Evolutionary conservation across 2,329 filamentous ascomycete genomes (phyloP).

Genomic region (Pseudogymnoascus sp.): DNA sequence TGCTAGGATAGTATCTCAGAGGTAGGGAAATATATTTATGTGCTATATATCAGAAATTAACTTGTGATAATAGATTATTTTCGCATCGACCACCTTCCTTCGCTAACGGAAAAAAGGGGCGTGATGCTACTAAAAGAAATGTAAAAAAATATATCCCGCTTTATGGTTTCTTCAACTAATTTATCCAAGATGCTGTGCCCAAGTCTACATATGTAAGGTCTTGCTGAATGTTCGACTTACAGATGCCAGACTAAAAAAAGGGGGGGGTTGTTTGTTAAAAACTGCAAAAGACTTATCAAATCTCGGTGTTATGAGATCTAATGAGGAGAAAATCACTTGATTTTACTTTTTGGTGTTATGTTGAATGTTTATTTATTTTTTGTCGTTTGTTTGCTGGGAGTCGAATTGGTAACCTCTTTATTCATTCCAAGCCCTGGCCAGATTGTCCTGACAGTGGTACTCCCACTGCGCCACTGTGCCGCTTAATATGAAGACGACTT

Average conservation of each 20-base stretch:
- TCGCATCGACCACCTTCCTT: background rate
- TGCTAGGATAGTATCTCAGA: background rate
- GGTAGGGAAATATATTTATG: background rate
- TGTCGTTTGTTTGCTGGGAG: background rate
- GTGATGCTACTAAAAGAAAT: background rate
- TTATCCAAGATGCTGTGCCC: background rate
- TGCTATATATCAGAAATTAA: background rate
- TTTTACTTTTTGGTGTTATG: conserved; percentile 1
- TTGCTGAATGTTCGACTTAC: background rate
- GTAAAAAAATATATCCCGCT: background rate
- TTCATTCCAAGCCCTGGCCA: conserved; percentile 2
- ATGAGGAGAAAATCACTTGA: conserved; percentile 3
- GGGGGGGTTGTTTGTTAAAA: background rate
- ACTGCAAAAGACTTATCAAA: conserved; percentile 3
- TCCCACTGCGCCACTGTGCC: conserved; percentile 7
- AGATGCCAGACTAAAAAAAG: background rate
- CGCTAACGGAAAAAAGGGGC: background rate
- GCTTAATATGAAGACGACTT: background rate
- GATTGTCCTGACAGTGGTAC: conserved; percentile 5
- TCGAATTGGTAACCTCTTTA: background rate
- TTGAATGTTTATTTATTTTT: background rate
- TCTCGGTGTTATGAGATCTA: background rate
- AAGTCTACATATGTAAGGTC: background rate
- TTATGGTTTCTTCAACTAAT: background rate
- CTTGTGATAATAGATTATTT: background rate